phyloP scores from a whole-genome alignment of 306 rosid species.

The Cucurbita argyrosperma region DNA sequence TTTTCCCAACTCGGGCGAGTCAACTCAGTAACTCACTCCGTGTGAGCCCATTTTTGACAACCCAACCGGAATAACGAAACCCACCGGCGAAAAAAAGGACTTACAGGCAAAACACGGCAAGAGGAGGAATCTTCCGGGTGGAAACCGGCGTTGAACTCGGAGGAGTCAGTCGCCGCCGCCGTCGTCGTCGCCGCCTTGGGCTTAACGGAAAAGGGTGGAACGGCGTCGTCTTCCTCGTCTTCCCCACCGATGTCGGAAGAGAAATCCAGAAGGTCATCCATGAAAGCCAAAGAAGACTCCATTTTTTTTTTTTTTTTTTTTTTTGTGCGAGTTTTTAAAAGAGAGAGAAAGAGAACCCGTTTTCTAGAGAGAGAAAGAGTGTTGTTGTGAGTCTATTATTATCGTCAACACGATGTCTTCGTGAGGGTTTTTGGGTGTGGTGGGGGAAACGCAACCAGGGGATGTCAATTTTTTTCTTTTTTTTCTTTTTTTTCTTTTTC shows the following conservation, averaged over 20 bases:
- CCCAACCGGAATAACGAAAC: background rate
- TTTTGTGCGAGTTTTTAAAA: background rate
- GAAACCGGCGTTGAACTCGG: constrained; percentile 5
- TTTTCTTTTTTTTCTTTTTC: too few relatives aligned
- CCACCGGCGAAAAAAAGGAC: constrained; percentile 8
- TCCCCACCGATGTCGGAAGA: constrained; percentile 47
- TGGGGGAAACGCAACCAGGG: constrained; percentile 14
- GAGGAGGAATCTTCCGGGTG: constrained; percentile 23
- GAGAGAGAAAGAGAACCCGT: constrained; percentile 2
- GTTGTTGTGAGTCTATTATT: background rate
- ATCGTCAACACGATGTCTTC: constrained; percentile 3
- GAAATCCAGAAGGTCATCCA: constrained; percentile 64
- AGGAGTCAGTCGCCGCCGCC: background rate
- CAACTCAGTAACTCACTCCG: constrained; percentile 15
- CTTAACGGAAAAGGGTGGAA: background rate
- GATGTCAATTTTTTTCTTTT: constrained; percentile 12
- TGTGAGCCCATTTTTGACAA: background rate
- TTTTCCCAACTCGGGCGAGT: background rate
- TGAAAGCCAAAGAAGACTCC: constrained; percentile 34
- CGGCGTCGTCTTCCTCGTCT: constrained; percentile 26
- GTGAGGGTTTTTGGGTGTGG: constrained; percentile 17
- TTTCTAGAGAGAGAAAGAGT: constrained; percentile 2
- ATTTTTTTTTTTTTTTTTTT: constrained; percentile 37
- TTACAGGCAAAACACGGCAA: constrained; percentile 36
- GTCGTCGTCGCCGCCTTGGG: background rate